A percentile compares a stretch with the other conserved stretches of the same genome.
phyloP scores from a whole-genome alignment of 2,329 filamentous ascomycete genomes.

The Fusarium temperatum region DNA sequence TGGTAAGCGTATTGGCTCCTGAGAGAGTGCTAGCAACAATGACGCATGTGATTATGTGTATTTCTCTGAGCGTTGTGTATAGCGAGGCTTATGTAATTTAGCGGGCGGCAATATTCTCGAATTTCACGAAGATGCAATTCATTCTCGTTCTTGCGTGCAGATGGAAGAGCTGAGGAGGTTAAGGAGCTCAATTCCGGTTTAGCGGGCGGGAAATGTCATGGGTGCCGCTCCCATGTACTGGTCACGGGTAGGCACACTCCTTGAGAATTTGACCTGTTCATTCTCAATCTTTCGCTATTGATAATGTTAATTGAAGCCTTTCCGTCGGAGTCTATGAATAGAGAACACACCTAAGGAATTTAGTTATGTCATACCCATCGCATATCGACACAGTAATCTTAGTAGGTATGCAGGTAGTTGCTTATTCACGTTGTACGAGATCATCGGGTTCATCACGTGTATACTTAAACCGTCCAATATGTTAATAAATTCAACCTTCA shows the following conservation, averaged over 20 bases:
- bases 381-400: background rate
- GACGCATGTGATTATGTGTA: background rate
- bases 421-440: background rate
- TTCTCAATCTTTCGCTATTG: background rate
- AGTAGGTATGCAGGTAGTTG: background rate
- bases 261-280: background rate
- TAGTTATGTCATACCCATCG: background rate
- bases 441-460: background rate
- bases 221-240: background rate
- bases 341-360: background rate
- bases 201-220: conserved; percentile 19
- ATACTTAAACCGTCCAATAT: background rate
- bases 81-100: background rate
- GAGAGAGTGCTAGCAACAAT: background rate
- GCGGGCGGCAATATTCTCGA: background rate
- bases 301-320: background rate
- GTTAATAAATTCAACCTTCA: background rate
- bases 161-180: conserved; percentile 26
- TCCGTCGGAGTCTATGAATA: too few relatives aligned
- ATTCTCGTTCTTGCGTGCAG: background rate
- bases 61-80: background rate
- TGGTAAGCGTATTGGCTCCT: conserved; percentile 5
- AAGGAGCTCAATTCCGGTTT: conserved; percentile 15
- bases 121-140: background rate
- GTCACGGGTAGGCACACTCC: conserved; percentile 12